Evolutionary conservation across 371 early-diverging fungal genomes (phyloP).

Genomic region (Coemansia sp.): DNA sequence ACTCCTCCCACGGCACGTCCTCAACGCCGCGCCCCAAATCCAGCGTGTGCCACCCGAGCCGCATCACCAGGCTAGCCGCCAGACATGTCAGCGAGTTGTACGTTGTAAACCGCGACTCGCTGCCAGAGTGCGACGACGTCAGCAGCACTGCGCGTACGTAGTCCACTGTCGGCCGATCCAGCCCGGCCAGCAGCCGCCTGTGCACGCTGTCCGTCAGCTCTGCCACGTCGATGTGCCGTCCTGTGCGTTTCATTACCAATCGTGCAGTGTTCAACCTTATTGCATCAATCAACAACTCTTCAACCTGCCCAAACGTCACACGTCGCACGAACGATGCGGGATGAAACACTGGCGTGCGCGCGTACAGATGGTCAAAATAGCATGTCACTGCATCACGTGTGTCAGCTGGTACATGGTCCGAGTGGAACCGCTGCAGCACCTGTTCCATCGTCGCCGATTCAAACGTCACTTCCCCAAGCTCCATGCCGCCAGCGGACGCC

Average conservation of each 20-base stretch:
- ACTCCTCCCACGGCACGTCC: slow-evolving; percentile 21
- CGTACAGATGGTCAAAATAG: slow-evolving; percentile 44
- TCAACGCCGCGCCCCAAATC: slow-evolving; percentile 29
- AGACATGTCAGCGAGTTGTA: slow-evolving; percentile 40
- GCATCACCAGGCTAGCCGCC: slow-evolving; percentile 39
- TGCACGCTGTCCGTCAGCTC: slow-evolving; percentile 21
- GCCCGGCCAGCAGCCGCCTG: slow-evolving; percentile 24
- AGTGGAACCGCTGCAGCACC: slow-evolving; percentile 32
- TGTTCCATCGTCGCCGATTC: slow-evolving; percentile 19
- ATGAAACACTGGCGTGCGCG: slow-evolving; percentile 45
- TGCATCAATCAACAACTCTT: slow-evolving; percentile 36
- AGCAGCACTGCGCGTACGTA: slow-evolving; percentile 42
- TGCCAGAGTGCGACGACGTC: slow-evolving; percentile 29
- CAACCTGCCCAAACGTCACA: slow-evolving; percentile 30
- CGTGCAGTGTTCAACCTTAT: slow-evolving; percentile 41
- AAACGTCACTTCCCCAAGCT: neutral
- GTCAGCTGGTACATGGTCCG: slow-evolving; percentile 18
- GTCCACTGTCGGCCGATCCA: slow-evolving; percentile 40
- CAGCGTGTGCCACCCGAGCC: slow-evolving; percentile 47
- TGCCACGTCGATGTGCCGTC: slow-evolving; percentile 18
- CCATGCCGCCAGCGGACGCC: neutral
- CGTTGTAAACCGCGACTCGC: slow-evolving; percentile 27
- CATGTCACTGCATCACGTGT: slow-evolving; percentile 35
- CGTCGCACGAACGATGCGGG: slow-evolving; percentile 44
- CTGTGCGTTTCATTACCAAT: slow-evolving; percentile 18